Evolutionary conservation across 2,329 filamentous ascomycete genomes (phyloP).

Genomic region (Epichloe glyceriae): DNA sequence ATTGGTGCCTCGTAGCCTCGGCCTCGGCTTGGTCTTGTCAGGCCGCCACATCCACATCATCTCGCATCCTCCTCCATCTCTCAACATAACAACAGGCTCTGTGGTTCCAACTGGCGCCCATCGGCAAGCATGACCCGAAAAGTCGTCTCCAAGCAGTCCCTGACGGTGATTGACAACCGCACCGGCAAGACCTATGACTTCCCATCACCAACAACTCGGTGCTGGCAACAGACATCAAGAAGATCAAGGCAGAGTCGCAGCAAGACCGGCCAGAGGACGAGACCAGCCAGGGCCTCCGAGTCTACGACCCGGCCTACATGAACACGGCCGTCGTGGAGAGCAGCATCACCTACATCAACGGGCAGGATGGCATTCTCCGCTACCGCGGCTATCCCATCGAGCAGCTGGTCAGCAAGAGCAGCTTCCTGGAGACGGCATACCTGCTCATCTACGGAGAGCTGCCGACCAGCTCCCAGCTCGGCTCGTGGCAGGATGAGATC

Average conservation of each 20-base stretch:
- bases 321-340: constrained; percentile 38
- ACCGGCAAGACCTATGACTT: constrained; percentile 34
- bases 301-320: constrained; percentile 40
- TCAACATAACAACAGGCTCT: neutral
- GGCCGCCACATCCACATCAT: too few relatives aligned
- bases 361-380: constrained; percentile 35
- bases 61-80: neutral
- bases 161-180: constrained; percentile 36
- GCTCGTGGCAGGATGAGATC: constrained; percentile 31
- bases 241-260: constrained; percentile 27
- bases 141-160: constrained; percentile 14
- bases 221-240: constrained; percentile 37
- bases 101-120: neutral
- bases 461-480: constrained; percentile 28
- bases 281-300: constrained; percentile 33
- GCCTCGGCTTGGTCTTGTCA: too few relatives aligned
- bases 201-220: constrained; percentile 35
- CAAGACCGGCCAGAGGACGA: constrained; percentile 30
- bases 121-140: constrained; percentile 5
- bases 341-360: constrained; percentile 40
- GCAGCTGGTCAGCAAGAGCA: constrained; percentile 34
- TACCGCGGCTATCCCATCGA: constrained; percentile 40
- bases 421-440: constrained; percentile 36
- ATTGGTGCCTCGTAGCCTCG: too few relatives aligned
- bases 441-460: constrained; percentile 39